These are phyloP conservation scores for Euphorbia pulcherrima DNA, from an alignment of 345 rosid genomes.

Conservation along the genomic window DNA sequence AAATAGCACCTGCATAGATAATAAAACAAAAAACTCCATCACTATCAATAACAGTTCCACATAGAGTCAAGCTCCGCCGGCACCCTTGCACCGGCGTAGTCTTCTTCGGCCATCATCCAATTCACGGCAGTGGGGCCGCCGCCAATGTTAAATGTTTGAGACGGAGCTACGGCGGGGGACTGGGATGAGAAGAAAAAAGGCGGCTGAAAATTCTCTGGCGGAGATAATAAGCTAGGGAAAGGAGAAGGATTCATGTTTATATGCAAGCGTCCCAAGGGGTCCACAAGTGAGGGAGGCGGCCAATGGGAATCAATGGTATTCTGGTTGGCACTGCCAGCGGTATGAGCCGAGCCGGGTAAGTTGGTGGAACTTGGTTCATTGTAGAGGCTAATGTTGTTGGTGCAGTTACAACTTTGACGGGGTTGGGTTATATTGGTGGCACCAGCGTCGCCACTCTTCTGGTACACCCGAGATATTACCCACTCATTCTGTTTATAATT, in stretches of 20 bases:
- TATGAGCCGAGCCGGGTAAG: conserved; percentile 67
- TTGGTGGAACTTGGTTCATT: conserved; percentile 63
- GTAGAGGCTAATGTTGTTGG: conserved; percentile 20
- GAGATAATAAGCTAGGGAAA: too few species aligned
- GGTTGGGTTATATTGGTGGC: conserved; percentile 41
- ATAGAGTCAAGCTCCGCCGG: conserved; percentile 65
- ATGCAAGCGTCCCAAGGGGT: conserved; percentile 21
- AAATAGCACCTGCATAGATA: background rate
- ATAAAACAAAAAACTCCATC: background rate
- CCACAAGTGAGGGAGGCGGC: background rate
- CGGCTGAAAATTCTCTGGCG: conserved; percentile 64
- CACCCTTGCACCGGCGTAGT: conserved; percentile 38
- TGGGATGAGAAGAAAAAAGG: conserved; percentile 44
- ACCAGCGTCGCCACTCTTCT: conserved; percentile 45
- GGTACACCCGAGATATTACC: conserved; percentile 87
- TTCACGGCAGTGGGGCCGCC: conserved; percentile 29
- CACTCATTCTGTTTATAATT: conserved; percentile 86
- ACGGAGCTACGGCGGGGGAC: conserved; percentile 26
- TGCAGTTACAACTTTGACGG: conserved; percentile 21
- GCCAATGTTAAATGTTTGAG: conserved; percentile 14
- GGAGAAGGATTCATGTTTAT: too few species aligned
- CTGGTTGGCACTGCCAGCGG: conserved; percentile 25
- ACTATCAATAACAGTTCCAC: too few species aligned
- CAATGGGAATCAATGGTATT: conserved; percentile 22
- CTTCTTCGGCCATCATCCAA: conserved; percentile 34